Evolutionary conservation across 805 yeast species (phyloP).

Genomic region (Metschnikowia gelsemii): DNA sequence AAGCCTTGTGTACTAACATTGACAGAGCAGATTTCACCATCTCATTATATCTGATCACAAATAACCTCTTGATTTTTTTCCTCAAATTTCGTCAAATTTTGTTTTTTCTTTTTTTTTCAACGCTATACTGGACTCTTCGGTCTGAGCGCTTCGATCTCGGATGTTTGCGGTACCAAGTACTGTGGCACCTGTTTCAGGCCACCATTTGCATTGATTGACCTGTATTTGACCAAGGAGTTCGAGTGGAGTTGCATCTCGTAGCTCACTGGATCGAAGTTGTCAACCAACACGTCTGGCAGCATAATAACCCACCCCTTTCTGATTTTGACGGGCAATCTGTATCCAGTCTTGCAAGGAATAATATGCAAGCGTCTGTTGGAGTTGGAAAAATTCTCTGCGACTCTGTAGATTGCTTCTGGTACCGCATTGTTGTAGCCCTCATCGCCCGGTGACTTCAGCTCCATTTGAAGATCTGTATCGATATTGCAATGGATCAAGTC

Average conservation of each 20-base stretch:
- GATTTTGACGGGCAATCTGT: conserved; percentile 57
- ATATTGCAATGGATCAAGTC: conserved; percentile 89
- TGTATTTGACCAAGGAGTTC: conserved; percentile 31
- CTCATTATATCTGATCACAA: background rate
- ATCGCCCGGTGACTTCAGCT: conserved; percentile 26
- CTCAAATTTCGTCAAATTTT: background rate
- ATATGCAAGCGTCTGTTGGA: conserved; percentile 83
- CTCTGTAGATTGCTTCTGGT: conserved; percentile 74
- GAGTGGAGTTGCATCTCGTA: conserved; percentile 33
- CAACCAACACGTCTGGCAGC: conserved; percentile 77
- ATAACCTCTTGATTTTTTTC: background rate
- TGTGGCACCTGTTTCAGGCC: conserved; percentile 41
- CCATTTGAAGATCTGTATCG: conserved; percentile 84
- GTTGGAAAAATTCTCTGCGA: conserved; percentile 86
- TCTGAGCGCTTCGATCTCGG: conserved; percentile 75
- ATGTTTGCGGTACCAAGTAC: conserved; percentile 58
- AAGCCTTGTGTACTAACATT: conserved; percentile 12
- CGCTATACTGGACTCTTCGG: conserved; percentile 69
- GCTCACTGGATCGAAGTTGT: conserved; percentile 53
- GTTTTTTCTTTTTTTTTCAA: background rate
- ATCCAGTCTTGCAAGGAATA: conserved; percentile 70
- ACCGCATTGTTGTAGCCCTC: conserved; percentile 27
- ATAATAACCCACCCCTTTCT: conserved; percentile 91
- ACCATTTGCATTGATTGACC: conserved; percentile 15
- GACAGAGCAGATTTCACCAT: background rate